Percentiles rank a stretch among this genome's conserved stretches.
These are phyloP conservation scores for Paraconiothyrium sp. DNA, from an alignment of 2,329 filamentous ascomycete species.

Conservation along the genomic window DNA sequence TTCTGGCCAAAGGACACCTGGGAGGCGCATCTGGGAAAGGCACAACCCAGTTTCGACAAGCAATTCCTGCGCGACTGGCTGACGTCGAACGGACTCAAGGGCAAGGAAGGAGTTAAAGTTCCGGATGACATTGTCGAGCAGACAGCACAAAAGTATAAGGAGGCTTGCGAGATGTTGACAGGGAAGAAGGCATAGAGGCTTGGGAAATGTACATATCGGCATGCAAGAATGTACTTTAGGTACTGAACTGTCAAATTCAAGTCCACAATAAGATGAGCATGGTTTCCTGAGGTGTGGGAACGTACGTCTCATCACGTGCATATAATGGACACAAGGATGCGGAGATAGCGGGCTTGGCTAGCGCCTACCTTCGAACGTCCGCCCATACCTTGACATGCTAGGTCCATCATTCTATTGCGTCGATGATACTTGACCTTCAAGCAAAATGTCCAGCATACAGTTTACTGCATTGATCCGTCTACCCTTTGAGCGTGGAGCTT, in stretches of 20 bases:
- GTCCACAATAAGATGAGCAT: background rate
- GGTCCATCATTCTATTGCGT: background rate
- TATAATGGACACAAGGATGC: background rate
- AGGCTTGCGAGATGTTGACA: conserved; percentile 77
- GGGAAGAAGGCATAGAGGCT: conserved; percentile 48
- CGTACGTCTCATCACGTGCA: background rate
- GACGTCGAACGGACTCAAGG: conserved; percentile 75
- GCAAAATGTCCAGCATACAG: conserved; percentile 45
- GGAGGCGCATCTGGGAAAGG: conserved; percentile 67
- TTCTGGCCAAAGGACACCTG: conserved; percentile 86
- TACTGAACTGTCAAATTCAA: background rate
- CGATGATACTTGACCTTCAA: background rate
- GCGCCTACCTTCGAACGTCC: background rate
- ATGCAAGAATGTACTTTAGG: background rate
- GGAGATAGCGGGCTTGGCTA: background rate
- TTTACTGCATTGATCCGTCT: conserved; percentile 85
- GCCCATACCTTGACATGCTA: background rate
- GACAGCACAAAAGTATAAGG: conserved; percentile 77
- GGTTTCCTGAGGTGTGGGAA: background rate
- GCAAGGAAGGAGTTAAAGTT: conserved; percentile 76
- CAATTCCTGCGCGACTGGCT: conserved; percentile 80
- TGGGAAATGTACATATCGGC: background rate
- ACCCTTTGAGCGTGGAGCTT: conserved; percentile 87
- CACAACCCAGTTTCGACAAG: conserved; percentile 90
- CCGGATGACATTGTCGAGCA: conserved; percentile 74